Evolutionary conservation across 805 yeast species (phyloP).

Genomic region (Tetrapisispora fleetii): DNA sequence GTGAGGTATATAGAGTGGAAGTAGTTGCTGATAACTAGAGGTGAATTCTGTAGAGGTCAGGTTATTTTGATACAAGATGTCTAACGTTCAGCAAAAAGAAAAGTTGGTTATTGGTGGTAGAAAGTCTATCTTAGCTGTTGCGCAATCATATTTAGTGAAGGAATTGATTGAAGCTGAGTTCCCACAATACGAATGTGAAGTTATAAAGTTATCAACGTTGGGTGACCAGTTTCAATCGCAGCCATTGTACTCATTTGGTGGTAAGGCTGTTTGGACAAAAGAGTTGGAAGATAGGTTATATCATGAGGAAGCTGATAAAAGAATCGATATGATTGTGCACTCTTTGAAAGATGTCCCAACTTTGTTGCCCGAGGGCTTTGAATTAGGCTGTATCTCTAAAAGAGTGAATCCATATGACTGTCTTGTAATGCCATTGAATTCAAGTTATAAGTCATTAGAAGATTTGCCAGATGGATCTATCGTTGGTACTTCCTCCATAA

Average conservation of each 20-base stretch:
- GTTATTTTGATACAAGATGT: not conserved
- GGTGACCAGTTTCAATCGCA: conserved; percentile 82
- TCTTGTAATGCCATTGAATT: conserved; percentile 57
- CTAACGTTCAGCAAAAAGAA: not conserved
- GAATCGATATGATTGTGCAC: conserved; percentile 84
- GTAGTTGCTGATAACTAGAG: too few relatives aligned
- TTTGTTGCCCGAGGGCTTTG: conserved; percentile 77
- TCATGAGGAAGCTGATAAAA: conserved; percentile 50
- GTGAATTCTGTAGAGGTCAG: too few relatives aligned
- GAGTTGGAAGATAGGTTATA: conserved; percentile 77
- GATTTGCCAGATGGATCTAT: conserved; percentile 80
- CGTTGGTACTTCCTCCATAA: conserved; percentile 90
- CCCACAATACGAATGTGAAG: conserved; percentile 62
- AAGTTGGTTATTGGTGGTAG: conserved; percentile 65
- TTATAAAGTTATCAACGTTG: conserved; percentile 70
- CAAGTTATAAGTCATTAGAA: conserved; percentile 50
- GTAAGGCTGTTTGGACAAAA: conserved; percentile 93
- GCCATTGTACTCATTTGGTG: conserved; percentile 91
- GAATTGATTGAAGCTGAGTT: conserved; percentile 45
- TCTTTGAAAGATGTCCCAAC: conserved; percentile 93
- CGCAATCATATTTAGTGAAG: conserved; percentile 71
- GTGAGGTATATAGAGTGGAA: too few relatives aligned
- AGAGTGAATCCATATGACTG: conserved; percentile 95
- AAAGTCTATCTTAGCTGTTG: conserved; percentile 76
- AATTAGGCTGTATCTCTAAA: conserved; percentile 73